Base-by-base conservation (phyloP, 2,329 filamentous ascomycete genomes). In the Penicillium sumatraense region DNA sequence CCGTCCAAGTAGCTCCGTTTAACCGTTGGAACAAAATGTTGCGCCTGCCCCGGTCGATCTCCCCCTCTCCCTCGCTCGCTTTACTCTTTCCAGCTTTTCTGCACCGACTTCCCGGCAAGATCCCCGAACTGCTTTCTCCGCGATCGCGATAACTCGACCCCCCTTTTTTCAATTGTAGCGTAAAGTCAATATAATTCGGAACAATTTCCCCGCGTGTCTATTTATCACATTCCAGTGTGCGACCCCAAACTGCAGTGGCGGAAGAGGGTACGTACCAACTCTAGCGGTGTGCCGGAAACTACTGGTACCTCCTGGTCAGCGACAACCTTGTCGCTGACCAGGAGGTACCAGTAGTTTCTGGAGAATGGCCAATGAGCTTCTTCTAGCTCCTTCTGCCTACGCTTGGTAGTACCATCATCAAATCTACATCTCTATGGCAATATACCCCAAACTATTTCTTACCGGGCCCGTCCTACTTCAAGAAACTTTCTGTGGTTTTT, bases 1-100 rank as follows among this genome's bases (percentile, higher is more conserved):
- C 54, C 59, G 59, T 62, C 53, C 51, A 61, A 55, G n/a, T n/a
- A 47, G 49, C 18, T 20, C 54, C 59, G 59, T 62, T 54, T 51
- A 61, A 55, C 50, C 44, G 53, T 62, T 59, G 36, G 44, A 51
- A n/a, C n/a, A n/a, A 55, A 51, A 56, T 48, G 31, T 54, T 60
- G 46, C 33, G 54, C 38, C 51, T 58, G 46, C 33, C 52, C 38
- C 51, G 54, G 59, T 61, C 57, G 18, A 38, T 51, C 41, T 44
- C 38, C n/a, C n/a, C 38, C 46, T 18, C 33, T n/a, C 5, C 11
- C 29, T 21, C 35, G 18, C 35, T 38, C 18, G 8, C 13, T 42
- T 24, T 20, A 11, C 42, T 48, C 23, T 53, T 60, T 47, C 44
- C 33, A 47, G 35, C 35, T 46, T n/a, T n/a, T 47, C 35, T 13